Evolutionary conservation across 495 filamentous ascomycete genomes (phyloP).

Genomic region (Aspergillus campestris): DNA sequence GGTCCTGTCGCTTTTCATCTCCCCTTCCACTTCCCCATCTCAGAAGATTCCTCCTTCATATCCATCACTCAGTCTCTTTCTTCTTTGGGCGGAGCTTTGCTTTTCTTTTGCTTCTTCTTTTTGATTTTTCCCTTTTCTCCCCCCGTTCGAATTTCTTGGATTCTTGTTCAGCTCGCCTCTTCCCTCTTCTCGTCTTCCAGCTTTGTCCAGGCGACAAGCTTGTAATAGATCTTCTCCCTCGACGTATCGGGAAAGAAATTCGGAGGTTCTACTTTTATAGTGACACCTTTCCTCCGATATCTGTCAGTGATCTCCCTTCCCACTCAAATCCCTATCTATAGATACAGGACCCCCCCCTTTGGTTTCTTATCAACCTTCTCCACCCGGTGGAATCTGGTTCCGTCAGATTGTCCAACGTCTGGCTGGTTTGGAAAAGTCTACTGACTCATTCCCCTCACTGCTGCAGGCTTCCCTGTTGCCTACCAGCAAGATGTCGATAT

Average conservation of each 20-base stretch:
- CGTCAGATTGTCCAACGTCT: neutral
- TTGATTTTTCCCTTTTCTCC: slow-evolving; percentile 3
- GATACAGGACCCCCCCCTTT: too few relatives aligned
- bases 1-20: slow-evolving; percentile 12
- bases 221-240: neutral
- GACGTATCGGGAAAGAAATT: neutral
- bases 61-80: too few relatives aligned
- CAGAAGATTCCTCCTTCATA: slow-evolving; percentile 6
- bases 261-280: too few relatives aligned
- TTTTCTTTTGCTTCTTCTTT: slow-evolving; percentile 2
- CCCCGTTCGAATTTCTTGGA: too few relatives aligned
- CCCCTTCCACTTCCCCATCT: slow-evolving; percentile 10
- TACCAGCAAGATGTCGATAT: slow-evolving; percentile 36
- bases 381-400: too few relatives aligned
- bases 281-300: too few relatives aligned
- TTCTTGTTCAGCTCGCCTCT: slow-evolving; percentile 9
- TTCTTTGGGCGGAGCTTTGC: too few relatives aligned
- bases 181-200: slow-evolving; percentile 6
- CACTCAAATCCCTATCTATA: too few relatives aligned
- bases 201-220: slow-evolving; percentile 28
- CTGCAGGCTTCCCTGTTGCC: slow-evolving; percentile 12
- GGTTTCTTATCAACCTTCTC: too few relatives aligned
- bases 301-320: too few relatives aligned
- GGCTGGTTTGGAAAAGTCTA: neutral
- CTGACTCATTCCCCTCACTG: slow-evolving; percentile 6